These are phyloP conservation scores for Linum tenue DNA, from an alignment of 345 rosid genomes.

Conservation along the genomic window DNA sequence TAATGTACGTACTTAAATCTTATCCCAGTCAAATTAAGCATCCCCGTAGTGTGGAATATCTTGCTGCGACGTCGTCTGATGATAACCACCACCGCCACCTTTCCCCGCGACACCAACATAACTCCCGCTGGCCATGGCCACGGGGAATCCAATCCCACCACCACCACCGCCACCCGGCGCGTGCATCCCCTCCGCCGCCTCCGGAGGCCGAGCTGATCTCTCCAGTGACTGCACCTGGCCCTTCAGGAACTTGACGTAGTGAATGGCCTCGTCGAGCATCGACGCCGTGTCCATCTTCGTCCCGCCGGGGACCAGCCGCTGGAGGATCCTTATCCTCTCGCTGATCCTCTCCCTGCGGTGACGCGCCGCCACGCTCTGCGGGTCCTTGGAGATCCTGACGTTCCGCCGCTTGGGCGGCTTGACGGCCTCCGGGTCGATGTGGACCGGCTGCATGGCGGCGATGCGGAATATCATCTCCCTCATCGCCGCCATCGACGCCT, in stretches of 20 bases:
- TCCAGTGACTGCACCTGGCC: constrained; percentile 53
- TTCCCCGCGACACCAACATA: constrained; percentile 18
- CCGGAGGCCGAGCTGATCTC: constrained; percentile 20
- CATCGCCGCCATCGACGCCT: constrained; percentile 53
- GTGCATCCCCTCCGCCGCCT: constrained; percentile 8
- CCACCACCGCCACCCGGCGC: background rate
- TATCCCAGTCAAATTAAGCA: constrained; percentile 9
- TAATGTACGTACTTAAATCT: constrained; percentile 5
- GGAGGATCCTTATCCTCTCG: constrained; percentile 54
- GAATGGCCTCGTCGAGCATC: constrained; percentile 66
- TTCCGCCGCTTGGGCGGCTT: constrained; percentile 58
- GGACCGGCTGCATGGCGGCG: constrained; percentile 66
- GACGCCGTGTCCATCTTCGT: constrained; percentile 80
- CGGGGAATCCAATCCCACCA: constrained; percentile 31
- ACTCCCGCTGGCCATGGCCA: constrained; percentile 24
- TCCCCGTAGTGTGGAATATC: constrained; percentile 19
- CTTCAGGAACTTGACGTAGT: constrained; percentile 64
- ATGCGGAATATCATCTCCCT: constrained; percentile 64
- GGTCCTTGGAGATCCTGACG: constrained; percentile 65
- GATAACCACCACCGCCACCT: background rate
- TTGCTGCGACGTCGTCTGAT: constrained; percentile 2
- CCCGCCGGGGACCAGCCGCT: constrained; percentile 67
- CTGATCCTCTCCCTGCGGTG: constrained; percentile 64
- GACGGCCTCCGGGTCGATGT: constrained; percentile 56
- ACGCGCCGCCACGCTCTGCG: constrained; percentile 65